Conservation (phyloP, 257 asterid species). For the Jacaranda mimosifolia region DNA sequence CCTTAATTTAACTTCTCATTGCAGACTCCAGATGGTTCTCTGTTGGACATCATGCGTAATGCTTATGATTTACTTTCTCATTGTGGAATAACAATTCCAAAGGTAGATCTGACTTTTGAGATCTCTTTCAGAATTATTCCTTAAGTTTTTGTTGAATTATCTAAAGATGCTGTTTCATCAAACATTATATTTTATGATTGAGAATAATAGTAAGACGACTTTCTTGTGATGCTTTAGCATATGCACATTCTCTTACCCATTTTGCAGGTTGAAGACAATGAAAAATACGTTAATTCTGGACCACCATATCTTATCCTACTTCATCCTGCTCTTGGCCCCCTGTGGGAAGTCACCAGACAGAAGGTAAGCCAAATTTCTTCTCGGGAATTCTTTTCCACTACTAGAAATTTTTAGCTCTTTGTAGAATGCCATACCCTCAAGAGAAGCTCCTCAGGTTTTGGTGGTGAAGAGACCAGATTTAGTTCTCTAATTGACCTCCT, state of each 20-base stretch:
- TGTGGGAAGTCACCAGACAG: slow-evolving; percentile 95
- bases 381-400: slow-evolving; percentile 28
- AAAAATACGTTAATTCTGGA: slow-evolving; percentile 77
- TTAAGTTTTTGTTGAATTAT: slow-evolving; percentile 1
- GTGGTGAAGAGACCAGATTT: slow-evolving; percentile 31
- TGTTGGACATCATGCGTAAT: slow-evolving; percentile 96
- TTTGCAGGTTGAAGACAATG: slow-evolving; percentile 79
- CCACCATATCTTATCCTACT: slow-evolving; percentile 95
- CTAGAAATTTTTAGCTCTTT: slow-evolving; percentile 27
- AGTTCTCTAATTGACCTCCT: slow-evolving; percentile 27
- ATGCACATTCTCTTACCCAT: slow-evolving; percentile 28
- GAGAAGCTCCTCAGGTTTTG: slow-evolving; percentile 28
- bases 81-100: slow-evolving; percentile 79
- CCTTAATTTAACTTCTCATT: slow-evolving; percentile 39
- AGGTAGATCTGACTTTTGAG: slow-evolving; percentile 67
- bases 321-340: slow-evolving; percentile 99
- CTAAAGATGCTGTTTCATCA: slow-evolving; percentile 18
- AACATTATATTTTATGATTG: slow-evolving; percentile 18
- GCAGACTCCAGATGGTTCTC: slow-evolving; percentile 99
- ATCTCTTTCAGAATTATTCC: slow-evolving; percentile 29
- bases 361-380: slow-evolving; percentile 58
- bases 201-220: not conserved
- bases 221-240: slow-evolving; percentile 7
- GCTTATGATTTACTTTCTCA: slow-evolving; percentile 90
- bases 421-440: slow-evolving; percentile 21